phyloP scores from a whole-genome alignment of 768 basidiomycete genomes.

The Hericium erinaceus region DNA sequence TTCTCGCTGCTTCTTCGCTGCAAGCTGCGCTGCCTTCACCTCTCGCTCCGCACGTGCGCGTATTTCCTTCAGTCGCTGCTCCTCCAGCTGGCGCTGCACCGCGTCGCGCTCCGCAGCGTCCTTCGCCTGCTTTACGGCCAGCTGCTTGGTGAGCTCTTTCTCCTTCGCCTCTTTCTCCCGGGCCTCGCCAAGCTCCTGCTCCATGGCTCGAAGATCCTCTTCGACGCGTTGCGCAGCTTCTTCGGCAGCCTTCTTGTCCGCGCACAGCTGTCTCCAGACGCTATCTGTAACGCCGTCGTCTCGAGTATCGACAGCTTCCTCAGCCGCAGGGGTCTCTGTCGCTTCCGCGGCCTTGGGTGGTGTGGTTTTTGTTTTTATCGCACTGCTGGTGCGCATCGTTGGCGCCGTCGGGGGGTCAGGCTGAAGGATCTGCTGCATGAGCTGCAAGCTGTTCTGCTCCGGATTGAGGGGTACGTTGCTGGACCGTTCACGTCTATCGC shows the following conservation, averaged over 20 bases:
- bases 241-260: slow-evolving; percentile 26
- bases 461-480: background rate
- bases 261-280: slow-evolving; percentile 42
- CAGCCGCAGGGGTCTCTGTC: background rate
- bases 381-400: background rate
- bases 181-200: slow-evolving; percentile 13
- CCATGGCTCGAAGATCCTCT: slow-evolving; percentile 11
- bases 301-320: slow-evolving; percentile 14
- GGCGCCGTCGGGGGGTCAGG: background rate
- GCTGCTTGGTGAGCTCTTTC: slow-evolving; percentile 13
- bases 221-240: slow-evolving; percentile 17
- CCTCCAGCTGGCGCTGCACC: slow-evolving; percentile 17
- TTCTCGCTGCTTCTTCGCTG: slow-evolving; percentile 21
- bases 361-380: background rate
- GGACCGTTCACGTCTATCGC: background rate
- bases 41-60: slow-evolving; percentile 18
- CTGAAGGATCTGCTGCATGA: background rate
- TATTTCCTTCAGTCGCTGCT: slow-evolving; percentile 21
- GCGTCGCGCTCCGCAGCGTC: slow-evolving; percentile 15
- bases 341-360: background rate
- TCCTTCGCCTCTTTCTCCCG: slow-evolving; percentile 13
- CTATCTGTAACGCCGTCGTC: slow-evolving; percentile 46
- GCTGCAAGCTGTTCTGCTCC: background rate
- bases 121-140: slow-evolving; percentile 17
- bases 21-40: slow-evolving; percentile 20